phyloP scores from a whole-genome alignment of 768 basidiomycete species.

The Pilatotrama ljubarskyi region DNA sequence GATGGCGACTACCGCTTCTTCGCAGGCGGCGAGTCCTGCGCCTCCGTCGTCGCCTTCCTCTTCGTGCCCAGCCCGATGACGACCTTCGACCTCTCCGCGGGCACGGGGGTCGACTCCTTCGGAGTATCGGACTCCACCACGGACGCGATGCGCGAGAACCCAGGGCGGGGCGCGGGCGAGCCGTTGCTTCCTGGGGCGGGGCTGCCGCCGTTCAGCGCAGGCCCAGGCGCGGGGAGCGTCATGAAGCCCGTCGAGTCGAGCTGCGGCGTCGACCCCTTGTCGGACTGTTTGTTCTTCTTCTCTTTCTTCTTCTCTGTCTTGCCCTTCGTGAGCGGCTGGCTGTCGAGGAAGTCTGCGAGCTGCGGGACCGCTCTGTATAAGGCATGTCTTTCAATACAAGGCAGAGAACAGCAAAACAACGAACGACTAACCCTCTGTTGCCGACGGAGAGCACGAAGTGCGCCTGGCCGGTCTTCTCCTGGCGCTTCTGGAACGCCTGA shows the following conservation, averaged over 20 bases:
- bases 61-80: conserved; percentile 78
- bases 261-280: conserved; percentile 49
- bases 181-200: conserved; percentile 36
- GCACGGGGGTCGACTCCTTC: conserved; percentile 53
- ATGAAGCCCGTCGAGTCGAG: conserved; percentile 65
- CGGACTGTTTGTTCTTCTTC: conserved; percentile 65
- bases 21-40: conserved; percentile 61
- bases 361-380: conserved; percentile 78
- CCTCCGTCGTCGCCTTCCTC: conserved; percentile 76
- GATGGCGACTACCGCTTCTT: conserved; percentile 42
- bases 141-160: conserved; percentile 75
- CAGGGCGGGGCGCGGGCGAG: conserved; percentile 69
- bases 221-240: conserved; percentile 62
- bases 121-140: conserved; percentile 48
- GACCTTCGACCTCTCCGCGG: conserved; percentile 70
- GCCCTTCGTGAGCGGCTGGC: conserved; percentile 77
- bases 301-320: conserved; percentile 82
- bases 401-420: background rate
- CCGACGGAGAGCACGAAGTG: conserved; percentile 96
- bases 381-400: conserved; percentile 16
- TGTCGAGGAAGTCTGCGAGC: conserved; percentile 75
- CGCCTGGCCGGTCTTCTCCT: conserved; percentile 93
- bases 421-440: conserved; percentile 73
- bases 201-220: conserved; percentile 45
- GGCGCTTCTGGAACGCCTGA: conserved; percentile 87